Evolutionary conservation across 1,284 basidiomycete genomes (phyloP).

Genomic region (Sutorius eximius): DNA sequence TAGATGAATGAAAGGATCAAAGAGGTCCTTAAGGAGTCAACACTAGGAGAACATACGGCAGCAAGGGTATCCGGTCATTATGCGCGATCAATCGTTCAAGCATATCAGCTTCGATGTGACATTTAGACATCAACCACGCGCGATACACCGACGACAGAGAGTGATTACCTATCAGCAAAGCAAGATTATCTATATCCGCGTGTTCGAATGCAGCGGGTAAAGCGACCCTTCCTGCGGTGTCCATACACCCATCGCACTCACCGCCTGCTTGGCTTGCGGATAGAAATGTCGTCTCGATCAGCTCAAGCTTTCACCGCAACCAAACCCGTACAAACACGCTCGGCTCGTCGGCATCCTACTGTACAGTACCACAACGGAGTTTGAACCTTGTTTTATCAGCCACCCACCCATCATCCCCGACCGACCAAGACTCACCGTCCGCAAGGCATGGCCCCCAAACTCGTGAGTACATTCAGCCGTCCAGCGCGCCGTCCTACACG

Average conservation of each 20-base stretch:
- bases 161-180: conserved; percentile 76
- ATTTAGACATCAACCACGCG: conserved; percentile 20
- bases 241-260: conserved; percentile 72
- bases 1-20: conserved; percentile 37
- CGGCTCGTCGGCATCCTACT: conserved; percentile 36
- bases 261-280: conserved; percentile 27
- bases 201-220: conserved; percentile 75
- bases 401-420: conserved; percentile 9
- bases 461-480: conserved; percentile 49
- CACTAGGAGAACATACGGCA: conserved; percentile 56
- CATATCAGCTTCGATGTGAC: conserved; percentile 74
- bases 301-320: not conserved
- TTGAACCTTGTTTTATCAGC: conserved; percentile 50
- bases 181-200: conserved; percentile 77
- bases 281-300: not conserved
- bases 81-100: conserved; percentile 87
- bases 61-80: conserved; percentile 90
- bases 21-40: conserved; percentile 11
- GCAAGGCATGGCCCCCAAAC: conserved; percentile 70
- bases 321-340: conserved; percentile 27
- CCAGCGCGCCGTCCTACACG: not conserved
- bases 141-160: conserved; percentile 11
- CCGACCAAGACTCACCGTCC: conserved; percentile 14
- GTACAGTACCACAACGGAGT: conserved; percentile 53
- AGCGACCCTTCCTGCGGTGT: conserved; percentile 71